Base-by-base conservation (phyloP, 257 asterid genomes). In the Solanum pennellii region DNA sequence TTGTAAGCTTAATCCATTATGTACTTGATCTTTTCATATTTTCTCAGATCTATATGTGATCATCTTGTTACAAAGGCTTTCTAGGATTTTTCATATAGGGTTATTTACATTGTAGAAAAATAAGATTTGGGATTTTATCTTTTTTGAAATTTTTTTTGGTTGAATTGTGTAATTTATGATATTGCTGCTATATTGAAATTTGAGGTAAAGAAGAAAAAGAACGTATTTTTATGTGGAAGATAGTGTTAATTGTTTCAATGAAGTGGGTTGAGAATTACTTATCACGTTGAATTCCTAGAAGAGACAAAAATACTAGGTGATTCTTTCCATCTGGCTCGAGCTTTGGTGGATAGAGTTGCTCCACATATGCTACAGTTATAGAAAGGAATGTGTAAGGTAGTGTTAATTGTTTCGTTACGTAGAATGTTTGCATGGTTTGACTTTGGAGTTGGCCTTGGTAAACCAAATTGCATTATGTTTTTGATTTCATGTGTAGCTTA, bases 1-100 rank as follows among this genome's bases (percentile, higher is more conserved):
- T 96, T 15, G 99, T 96, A 83, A 92, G 95, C 16, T 80, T 68
- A 23, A 66, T 37, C 60, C n/a, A 10, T 35, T 60, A 7, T 12
- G 0, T 52, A 47, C 72, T 29, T 5, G 9, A 11, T n/a, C 9
- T 6, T 6, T 44, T 29, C 8, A 84, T 65, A 3, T 65, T 7
- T 84, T 39, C 79, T 84, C 41, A 84, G 87, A 85, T 71, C 87
- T 85, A n/a, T 74, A 69, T 69, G 20, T 13, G 39, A 20, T 42
- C 66, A 68, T 15, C 80, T 71, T 45, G 10, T 85, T 41, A 18
- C 31, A 11, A 25, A 85, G 29, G 4, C 13, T 65, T 85, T 44
- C 1, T 45, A 6, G 56, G 41, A 69, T 69, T 69, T 31, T 69
- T 31, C n/a, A 31, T 69, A 8, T 3, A 9, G 12, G 18, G n/a